These are phyloP conservation scores for Blumeria graminis DNA, from an alignment of 2,329 filamentous ascomycete genomes.

Conservation along the genomic window DNA sequence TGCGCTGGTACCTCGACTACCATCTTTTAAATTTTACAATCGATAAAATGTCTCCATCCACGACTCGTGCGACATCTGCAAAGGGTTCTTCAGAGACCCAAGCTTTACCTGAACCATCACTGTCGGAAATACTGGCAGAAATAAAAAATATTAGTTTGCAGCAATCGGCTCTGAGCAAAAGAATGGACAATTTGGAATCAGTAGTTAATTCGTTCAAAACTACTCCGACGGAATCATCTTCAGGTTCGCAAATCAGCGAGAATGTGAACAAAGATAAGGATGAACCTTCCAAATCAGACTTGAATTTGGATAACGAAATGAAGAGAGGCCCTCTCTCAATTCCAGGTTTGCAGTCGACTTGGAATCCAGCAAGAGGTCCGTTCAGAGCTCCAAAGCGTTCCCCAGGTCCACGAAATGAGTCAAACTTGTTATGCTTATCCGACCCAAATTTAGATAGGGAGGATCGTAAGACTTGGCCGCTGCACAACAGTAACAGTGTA, in stretches of 20 bases:
- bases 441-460: background rate
- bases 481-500: background rate
- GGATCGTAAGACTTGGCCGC: background rate
- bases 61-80: no score
- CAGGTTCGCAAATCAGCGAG: background rate
- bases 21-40: no score
- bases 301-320: background rate
- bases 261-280: background rate
- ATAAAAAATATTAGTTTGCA: background rate
- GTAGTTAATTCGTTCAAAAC: background rate
- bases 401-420: background rate
- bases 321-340: background rate
- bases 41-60: no score
- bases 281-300: background rate
- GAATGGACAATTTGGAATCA: background rate
- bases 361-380: background rate
- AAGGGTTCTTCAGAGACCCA: background rate
- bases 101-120: background rate
- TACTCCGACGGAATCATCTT: background rate
- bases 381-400: background rate
- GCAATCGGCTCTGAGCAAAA: background rate
- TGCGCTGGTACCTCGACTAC: no score
- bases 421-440: background rate
- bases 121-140: background rate
- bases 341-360: background rate